phyloP scores from a whole-genome alignment of 1,284 basidiomycete genomes.

The Filobasidium uniguttulatum region DNA sequence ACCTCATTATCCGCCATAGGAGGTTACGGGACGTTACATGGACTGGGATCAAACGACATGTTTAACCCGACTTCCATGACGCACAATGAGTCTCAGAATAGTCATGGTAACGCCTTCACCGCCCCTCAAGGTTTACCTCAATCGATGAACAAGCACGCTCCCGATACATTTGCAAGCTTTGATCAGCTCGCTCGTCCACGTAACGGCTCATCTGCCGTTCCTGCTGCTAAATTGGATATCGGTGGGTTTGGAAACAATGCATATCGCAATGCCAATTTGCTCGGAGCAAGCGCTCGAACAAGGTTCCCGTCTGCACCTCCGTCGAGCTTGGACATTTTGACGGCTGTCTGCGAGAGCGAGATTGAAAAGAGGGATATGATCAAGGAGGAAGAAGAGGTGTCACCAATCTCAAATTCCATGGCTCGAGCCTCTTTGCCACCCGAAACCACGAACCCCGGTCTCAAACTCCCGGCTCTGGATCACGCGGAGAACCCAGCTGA shows the following conservation, averaged over 20 bases:
- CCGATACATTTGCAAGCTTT: constrained; percentile 5
- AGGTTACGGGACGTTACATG: no score
- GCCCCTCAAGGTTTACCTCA: background rate
- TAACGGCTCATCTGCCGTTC: background rate
- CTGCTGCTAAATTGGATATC: background rate
- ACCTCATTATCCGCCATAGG: background rate
- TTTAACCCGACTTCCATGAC: background rate
- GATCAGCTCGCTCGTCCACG: constrained; percentile 7
- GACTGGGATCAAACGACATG: no score
- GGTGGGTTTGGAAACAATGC: constrained; percentile 5
- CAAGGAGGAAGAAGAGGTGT: constrained; percentile 21
- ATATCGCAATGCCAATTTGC: constrained; percentile 12
- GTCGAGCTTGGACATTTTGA: constrained; percentile 31
- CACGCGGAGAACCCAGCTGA: background rate
- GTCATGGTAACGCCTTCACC: background rate
- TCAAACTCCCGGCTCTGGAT: constrained; percentile 12
- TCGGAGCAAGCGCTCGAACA: constrained; percentile 9
- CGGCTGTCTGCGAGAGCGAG: constrained; percentile 28
- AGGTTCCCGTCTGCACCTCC: no score
- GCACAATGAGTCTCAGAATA: background rate
- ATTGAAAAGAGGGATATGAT: constrained; percentile 19
- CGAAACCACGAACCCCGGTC: constrained; percentile 7
- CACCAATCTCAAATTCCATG: constrained; percentile 1
- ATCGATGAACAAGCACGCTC: background rate
- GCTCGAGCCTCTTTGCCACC: constrained; percentile 5